Conservation (phyloP, 2,329 filamentous ascomycete genomes). For the Bimuria novae-zelandiae region DNA sequence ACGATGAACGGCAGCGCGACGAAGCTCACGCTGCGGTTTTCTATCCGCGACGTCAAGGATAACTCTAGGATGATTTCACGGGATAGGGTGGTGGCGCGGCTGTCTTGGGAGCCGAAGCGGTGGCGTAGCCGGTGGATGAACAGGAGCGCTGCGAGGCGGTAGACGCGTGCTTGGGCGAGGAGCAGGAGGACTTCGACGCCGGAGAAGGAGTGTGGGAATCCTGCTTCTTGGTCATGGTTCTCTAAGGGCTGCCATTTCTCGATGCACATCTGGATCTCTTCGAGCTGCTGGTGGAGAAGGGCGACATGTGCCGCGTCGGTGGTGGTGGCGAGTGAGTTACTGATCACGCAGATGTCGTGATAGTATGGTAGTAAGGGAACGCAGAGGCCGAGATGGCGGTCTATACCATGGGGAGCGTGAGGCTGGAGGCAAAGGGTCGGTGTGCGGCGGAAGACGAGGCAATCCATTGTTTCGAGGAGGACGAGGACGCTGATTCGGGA, state of each 20-base stretch:
- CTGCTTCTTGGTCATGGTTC: not conserved
- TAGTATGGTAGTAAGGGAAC: constrained; percentile 9
- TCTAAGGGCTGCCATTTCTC: constrained; percentile 10
- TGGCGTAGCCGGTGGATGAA: constrained; percentile 12
- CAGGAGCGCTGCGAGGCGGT: constrained; percentile 10
- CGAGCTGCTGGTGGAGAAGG: constrained; percentile 1
- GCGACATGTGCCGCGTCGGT: not conserved
- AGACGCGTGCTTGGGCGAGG: constrained; percentile 12
- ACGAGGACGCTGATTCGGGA: constrained; percentile 8
- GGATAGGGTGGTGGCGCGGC: constrained; percentile 11
- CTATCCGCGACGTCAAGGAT: constrained; percentile 4
- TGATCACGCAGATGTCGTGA: constrained; percentile 11
- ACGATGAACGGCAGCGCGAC: constrained; percentile 13
- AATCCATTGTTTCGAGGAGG: constrained; percentile 14
- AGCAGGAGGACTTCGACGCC: constrained; percentile 9
- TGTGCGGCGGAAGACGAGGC: constrained; percentile 10
- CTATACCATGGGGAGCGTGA: not conserved
- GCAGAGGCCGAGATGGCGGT: constrained; percentile 11
- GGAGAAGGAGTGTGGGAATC: constrained; percentile 4
- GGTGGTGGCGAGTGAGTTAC: constrained; percentile 4
- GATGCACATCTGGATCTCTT: not conserved
- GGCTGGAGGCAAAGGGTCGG: constrained; percentile 10
- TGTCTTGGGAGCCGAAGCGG: constrained; percentile 6
- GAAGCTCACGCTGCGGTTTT: constrained; percentile 4
- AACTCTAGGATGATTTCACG: constrained; percentile 12